Base-by-base conservation (phyloP, 352 stramenopile genomes). In the Nothophytophthora sp. region DNA sequence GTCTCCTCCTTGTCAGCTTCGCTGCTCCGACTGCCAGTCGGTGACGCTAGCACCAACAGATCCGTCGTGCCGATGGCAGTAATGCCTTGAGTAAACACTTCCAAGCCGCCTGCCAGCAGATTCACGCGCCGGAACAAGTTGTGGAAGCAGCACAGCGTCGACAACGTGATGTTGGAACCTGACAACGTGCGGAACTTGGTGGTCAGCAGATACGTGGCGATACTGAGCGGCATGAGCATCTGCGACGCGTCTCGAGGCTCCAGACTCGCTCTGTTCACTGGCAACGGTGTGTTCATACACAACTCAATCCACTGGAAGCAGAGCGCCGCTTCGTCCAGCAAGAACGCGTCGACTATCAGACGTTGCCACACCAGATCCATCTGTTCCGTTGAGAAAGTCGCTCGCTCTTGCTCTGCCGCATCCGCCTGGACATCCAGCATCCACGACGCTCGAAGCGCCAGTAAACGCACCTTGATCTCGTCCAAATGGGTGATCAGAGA, bases 241-340 rank as follows among this genome's bases (percentile, higher is more conserved):
- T 35, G 28, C 16, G 25, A 1, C 0, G 23, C 24, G 23, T 2
- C 5, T 20, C 16, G 19, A 27, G 24, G 39, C 5, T 56, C 43
- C 8, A 25, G 23, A 3, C 44, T 47, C 7, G 5, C 37, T 25
- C 8, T 1, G 37, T 13, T 25, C 20, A 18, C 3, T 48, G 45
- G 16, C 13, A 70, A 11, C 15, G 61, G 41, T 3, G 73, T 70
- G 12, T 69, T 76, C 50, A 83, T 64, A 29, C 77, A 92, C 2
- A 86, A 66, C 39, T 86, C 73, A 46, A 91, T 66, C 82, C 82
- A 92, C 22, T 89, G 71, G 33, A 92, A 92, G 41, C 70, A 88
- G 3, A 91, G 55, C 5, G 80, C 67, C 0, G 67, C 56, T 45
- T 90, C 80, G 32, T 86, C 77, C 15, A 37, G n/a, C 2, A 72